Evolutionary conservation across 768 basidiomycete genomes (phyloP), one percentile per base, ranked within the genome.

Genomic region (Agaricus bisporus): DNA sequence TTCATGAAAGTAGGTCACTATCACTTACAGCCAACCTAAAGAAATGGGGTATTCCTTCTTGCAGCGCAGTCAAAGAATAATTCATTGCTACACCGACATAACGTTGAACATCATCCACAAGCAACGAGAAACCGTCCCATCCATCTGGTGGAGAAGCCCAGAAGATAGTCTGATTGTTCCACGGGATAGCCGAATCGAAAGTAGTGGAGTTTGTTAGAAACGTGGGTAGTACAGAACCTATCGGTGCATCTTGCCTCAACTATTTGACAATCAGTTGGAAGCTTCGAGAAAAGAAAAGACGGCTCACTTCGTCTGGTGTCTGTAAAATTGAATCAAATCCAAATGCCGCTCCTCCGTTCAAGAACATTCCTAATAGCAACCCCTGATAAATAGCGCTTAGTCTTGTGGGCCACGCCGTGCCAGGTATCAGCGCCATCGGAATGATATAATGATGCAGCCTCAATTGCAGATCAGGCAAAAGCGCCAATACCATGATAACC

Each of bases 81-180:
- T 88, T 88, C 45, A 88, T 70, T 4, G 80, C 82, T 12, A 72
- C 66, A 9, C 91, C 89, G n/a, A 75, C 65, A 62, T 86, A 91
- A 59, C 85, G 75, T 64, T 91, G 82, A 0, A 95, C 91, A 59
- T 94, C 92, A 63, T 94, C 89, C n/a, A 91, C 79, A 12, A 94
- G 73, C 22, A 94, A 75, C 0, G 81, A 71, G 61, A 90, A 91
- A 5, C 88, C 88, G 60, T 85, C 82, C 87, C 87, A 92, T 2
- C 72, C 75, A 29, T 64, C 61, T 7, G 80, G 73, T 6, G 83
- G 67, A 1, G 64, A 64, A 28, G 68, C 70, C 88, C 88, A 90
- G 0, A 63, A 64, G 4, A 91, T 73, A 0, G 70, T 73, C 59
- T 86, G 83, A 57, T 80, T 75, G 6, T 60, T 56, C 4, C 86